Evolutionary conservation across 75 land plant genomes (phyloP), one percentile per base, ranked within the genome.

Genomic region (Azolla pinnata): DNA sequence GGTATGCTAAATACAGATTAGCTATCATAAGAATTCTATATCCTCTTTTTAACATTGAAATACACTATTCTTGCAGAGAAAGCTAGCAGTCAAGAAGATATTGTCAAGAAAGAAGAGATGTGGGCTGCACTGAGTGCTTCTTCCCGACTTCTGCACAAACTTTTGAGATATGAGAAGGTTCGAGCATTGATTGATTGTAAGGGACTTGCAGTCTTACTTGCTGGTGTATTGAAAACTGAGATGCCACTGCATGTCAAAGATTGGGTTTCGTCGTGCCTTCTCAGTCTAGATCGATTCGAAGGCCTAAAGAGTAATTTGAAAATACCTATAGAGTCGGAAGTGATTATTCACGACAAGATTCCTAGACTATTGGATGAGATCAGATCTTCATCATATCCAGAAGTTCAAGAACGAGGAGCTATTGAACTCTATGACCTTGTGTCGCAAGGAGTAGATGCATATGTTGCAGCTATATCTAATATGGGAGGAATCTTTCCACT

Each of bases 401-500:
- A 58, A 33, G 67, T 47, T 24, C 71, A 63, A 33, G 84, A 83
- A 71, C 65, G 59, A 33, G 82, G 84, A 55, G 87, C 58, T 1
- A 26, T 83, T 4, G 77, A 87, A 42, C 73, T 87, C 2, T 67
- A 79, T 33, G 54, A 69, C 27, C 64, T 88, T 38, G 47, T 84
- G 7, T 76, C 84, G 0, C 68, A 75, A 62, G 93, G 87, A 21
- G 32, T 60, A 25, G 61, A 54, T 7, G 82, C 74, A 31, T 77
- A 75, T 57, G 68, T 71, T 0, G 71, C 65, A 49, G 87, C 84
- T 2, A 53, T 88, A 52, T 78, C 87, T 38, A 58, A 71, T n/a
- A 14, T 71, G 16, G 93, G 93, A 29, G 93, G 82, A 5, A 83
- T 88, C 42, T 81, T 72, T 44, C 81, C 85, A n/a, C 63, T 88